These are phyloP conservation scores for Circinella umbellata DNA, from an alignment of 371 early-diverging fungal species.

Conservation along the genomic window DNA sequence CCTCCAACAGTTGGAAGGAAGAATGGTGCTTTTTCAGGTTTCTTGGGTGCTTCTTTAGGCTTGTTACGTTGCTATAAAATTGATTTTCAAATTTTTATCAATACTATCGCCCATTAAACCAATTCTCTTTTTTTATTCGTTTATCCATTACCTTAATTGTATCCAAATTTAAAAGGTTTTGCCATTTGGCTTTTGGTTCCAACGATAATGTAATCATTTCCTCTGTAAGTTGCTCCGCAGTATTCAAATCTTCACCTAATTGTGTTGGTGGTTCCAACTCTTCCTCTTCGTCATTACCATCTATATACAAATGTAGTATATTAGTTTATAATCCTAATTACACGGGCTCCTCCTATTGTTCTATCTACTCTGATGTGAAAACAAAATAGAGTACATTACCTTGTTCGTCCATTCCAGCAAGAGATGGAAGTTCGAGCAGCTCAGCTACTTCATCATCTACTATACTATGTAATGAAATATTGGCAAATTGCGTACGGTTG, in stretches of 20 bases:
- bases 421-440: slow-evolving; percentile 55
- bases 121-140: background rate
- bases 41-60: slow-evolving; percentile 86
- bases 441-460: slow-evolving; percentile 62
- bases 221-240: slow-evolving; percentile 73
- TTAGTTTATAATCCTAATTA: no score
- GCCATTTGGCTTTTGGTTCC: slow-evolving; percentile 88
- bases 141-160: slow-evolving; percentile 75
- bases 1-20: slow-evolving; percentile 86
- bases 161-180: slow-evolving; percentile 86
- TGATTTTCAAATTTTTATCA: no score
- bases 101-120: no score
- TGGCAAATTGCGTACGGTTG: slow-evolving; percentile 78
- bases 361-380: no score
- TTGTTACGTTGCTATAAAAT: slow-evolving; percentile 80
- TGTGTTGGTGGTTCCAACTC: slow-evolving; percentile 23
- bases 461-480: slow-evolving; percentile 68
- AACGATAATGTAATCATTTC: slow-evolving; percentile 85
- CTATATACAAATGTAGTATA: no score
- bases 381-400: slow-evolving; percentile 1
- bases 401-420: slow-evolving; percentile 41
- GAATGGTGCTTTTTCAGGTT: slow-evolving; percentile 91
- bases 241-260: slow-evolving; percentile 28
- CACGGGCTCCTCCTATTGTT: no score
- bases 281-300: slow-evolving; percentile 26